These are phyloP conservation scores for Balakata baccata DNA, from an alignment of 345 rosid species.

Conservation along the genomic window DNA sequence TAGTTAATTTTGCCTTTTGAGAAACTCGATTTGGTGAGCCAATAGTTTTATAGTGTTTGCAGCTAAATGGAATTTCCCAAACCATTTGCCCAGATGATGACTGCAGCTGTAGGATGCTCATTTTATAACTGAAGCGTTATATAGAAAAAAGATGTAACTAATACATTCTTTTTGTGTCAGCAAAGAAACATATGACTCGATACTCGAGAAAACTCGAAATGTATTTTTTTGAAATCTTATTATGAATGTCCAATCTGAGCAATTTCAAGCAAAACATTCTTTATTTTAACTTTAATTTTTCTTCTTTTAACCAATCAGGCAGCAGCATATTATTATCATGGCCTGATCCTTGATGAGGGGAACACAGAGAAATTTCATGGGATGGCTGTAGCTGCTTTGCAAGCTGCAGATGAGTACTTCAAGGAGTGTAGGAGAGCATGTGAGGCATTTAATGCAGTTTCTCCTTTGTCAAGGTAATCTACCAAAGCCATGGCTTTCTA, in stretches of 20 bases:
- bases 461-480: constrained; percentile 81
- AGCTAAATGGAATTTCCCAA: neutral
- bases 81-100: neutral
- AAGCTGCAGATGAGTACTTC: constrained; percentile 89
- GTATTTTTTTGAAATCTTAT: neutral
- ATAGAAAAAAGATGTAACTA: neutral
- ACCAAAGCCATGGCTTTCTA: neutral
- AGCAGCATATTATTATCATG: constrained; percentile 98
- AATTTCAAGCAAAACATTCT: neutral
- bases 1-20: neutral
- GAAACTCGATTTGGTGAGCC: neutral
- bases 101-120: neutral
- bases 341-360: constrained; percentile 94
- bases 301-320: constrained; percentile 47
- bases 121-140: neutral
- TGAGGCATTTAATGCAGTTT: constrained; percentile 63
- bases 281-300: neutral
- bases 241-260: neutral
- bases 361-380: constrained; percentile 94
- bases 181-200: too few species aligned
- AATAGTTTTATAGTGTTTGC: neutral
- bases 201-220: neutral
- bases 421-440: constrained; percentile 79
- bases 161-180: neutral
- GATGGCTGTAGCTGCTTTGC: constrained; percentile 95